Evolutionary conservation across 257 asterid genomes (phyloP).

Genomic region (Solanum rostratum): DNA sequence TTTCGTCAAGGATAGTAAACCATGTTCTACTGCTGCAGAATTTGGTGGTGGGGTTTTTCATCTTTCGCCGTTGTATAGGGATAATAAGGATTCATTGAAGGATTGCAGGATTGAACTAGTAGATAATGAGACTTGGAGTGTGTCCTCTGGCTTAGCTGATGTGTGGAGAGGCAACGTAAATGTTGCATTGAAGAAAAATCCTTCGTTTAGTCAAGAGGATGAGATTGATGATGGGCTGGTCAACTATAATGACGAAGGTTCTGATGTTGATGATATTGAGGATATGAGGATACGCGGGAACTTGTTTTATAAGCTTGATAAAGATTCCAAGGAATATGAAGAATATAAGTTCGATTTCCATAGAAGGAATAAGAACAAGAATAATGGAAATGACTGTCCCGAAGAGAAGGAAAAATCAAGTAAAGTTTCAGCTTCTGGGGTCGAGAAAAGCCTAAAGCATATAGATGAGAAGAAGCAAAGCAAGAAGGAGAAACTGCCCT

Average conservation of each 20-base stretch:
- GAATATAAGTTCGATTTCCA: constrained; percentile 62
- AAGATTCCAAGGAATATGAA: constrained; percentile 69
- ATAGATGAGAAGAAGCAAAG: constrained; percentile 14
- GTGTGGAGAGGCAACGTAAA: constrained; percentile 38
- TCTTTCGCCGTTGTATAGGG: constrained; percentile 48
- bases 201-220: constrained; percentile 5
- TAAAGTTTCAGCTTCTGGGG: not conserved
- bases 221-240: constrained; percentile 4
- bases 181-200: not conserved
- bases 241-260: constrained; percentile 10
- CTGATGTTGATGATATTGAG: constrained; percentile 53
- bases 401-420: constrained; percentile 15
- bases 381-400: constrained; percentile 12
- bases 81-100: constrained; percentile 8
- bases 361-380: constrained; percentile 42
- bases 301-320: constrained; percentile 72
- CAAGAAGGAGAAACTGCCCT: constrained; percentile 11
- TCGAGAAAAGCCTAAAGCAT: constrained; percentile 12
- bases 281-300: constrained; percentile 72
- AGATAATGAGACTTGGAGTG: constrained; percentile 57
- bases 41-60: constrained; percentile 22
- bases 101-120: constrained; percentile 42
- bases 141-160: constrained; percentile 55
- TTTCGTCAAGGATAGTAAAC: not conserved
- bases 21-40: constrained; percentile 1